Conservation (phyloP, 352 stramenopile species). For the Globisporangium mamillatum region DNA sequence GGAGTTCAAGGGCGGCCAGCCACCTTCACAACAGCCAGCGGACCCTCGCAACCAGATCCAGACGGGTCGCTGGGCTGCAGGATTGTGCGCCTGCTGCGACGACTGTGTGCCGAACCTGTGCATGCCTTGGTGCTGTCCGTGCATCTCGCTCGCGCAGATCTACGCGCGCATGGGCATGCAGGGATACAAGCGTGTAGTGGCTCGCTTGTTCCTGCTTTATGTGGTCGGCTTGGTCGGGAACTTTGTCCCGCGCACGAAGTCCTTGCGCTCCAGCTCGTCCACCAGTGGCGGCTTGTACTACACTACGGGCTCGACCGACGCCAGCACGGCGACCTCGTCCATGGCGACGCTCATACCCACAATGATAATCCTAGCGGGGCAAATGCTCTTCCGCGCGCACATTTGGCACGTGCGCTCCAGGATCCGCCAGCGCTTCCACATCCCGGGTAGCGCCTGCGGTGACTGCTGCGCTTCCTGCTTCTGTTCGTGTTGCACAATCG, state of each 20-base stretch:
- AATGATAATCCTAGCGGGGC: not conserved
- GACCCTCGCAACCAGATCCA: conserved; percentile 16
- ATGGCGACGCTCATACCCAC: not conserved
- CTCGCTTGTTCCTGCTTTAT: conserved; percentile 9
- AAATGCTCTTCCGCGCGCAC: not conserved
- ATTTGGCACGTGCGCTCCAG: not conserved
- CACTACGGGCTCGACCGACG: not conserved
- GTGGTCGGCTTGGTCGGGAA: not conserved
- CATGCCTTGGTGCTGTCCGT: conserved; percentile 27
- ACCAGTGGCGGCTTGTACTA: not conserved
- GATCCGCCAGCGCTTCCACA: not conserved
- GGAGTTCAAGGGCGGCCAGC: not conserved
- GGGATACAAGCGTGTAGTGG: conserved; percentile 11
- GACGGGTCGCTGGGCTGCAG: conserved; percentile 15
- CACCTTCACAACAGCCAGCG: not conserved
- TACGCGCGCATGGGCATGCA: conserved; percentile 21
- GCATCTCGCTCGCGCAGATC: conserved; percentile 29
- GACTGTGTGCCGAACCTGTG: conserved; percentile 26
- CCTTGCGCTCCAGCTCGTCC: not conserved
- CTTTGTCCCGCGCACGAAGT: not conserved
- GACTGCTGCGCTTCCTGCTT: not conserved
- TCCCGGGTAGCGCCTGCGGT: not conserved
- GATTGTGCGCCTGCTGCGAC: conserved; percentile 28
- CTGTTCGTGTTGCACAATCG: conserved; percentile 3
- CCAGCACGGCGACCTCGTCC: not conserved